phyloP scores from a whole-genome alignment of 2,329 filamentous ascomycete genomes.

The Paraconiothyrium brasiliense region DNA sequence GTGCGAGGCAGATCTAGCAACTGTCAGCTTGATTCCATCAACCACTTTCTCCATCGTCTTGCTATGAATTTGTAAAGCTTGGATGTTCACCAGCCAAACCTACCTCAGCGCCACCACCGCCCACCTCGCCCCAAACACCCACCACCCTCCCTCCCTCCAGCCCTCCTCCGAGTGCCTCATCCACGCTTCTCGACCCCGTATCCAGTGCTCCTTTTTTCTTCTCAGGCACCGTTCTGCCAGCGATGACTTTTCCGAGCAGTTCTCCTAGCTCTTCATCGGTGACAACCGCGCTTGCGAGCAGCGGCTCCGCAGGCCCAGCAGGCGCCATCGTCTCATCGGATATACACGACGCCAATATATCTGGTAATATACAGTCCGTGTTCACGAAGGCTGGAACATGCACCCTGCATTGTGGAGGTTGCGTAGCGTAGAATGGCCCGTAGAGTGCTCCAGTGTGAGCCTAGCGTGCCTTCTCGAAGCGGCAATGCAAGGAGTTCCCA shows the following conservation, averaged over 20 bases:
- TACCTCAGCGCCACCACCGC: conserved; percentile 31
- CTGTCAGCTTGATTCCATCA: background rate
- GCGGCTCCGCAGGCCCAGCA: conserved; percentile 22
- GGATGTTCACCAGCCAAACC: background rate
- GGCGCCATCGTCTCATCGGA: background rate
- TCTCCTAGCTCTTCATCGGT: conserved; percentile 30
- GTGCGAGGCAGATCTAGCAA: conserved; percentile 40
- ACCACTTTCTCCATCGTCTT: background rate
- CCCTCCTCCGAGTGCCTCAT: conserved; percentile 50
- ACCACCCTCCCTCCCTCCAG: conserved; percentile 45
- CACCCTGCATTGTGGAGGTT: background rate
- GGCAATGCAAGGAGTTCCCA: background rate
- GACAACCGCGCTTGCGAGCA: conserved; percentile 30
- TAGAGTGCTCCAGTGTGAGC: background rate
- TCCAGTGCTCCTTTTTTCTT: conserved; percentile 19
- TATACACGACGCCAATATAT: background rate
- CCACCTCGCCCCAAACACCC: conserved; percentile 45
- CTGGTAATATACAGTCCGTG: background rate
- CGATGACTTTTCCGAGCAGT: conserved; percentile 21
- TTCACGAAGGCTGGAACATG: background rate
- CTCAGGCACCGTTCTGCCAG: conserved; percentile 6
- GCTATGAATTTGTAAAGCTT: background rate
- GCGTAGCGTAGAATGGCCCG: background rate
- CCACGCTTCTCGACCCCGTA: conserved; percentile 42
- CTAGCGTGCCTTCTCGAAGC: background rate